Base-by-base conservation (phyloP, 371 early-diverging fungal genomes). In the Lichtheimia hyalospora region DNA sequence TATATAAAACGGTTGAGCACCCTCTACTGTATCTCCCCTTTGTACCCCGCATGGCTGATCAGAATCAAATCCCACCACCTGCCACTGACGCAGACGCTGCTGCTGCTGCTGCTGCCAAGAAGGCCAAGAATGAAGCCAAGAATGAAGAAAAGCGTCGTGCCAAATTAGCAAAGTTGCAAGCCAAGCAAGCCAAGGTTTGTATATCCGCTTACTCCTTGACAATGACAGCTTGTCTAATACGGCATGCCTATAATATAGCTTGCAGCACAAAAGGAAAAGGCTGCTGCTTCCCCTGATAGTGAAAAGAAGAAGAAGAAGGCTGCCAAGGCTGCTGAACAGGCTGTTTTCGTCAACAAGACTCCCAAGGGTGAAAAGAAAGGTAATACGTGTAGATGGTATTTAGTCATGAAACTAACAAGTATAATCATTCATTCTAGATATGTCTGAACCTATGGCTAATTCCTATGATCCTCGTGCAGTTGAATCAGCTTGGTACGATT, bases 401-500 rank as follows among this genome's bases (percentile, higher is more conserved):
- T 15, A 58, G 42, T 8, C 2, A 15, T 21, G 20, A 18, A 24
- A 34, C 49, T 49, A 13, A 41, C 23, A 52, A 34, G 34, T 28
- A 2, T 27, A 27, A n/a, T n/a, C n/a, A 25, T 25, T 34, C 10
- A 60, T 43, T 52, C 43, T 67, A 84, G 96, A 96, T 68, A 83
- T 95, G 84, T 75, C 85, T 56, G 84, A 81, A 39, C 89, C 90
- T 24, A 88, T 96, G 83, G 91, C 95, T 4, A 76, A 82, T 43
- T 77, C 88, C 46, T 99, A 99, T 73, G 89, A 97, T 69, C 99
- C 99, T 15, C 77, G 67, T 46, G 89, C 89, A 28, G 98, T 99
- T 44, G 99, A 99, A 82, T 77, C 93, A 21, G 92, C 96, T 46
- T 99, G 99, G 99, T 94, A 96, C 69, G 85, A 84, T 46, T 89